Conservation (phyloP, 192 early-diverging fungal species). For the Geranomyces variabilis region DNA sequence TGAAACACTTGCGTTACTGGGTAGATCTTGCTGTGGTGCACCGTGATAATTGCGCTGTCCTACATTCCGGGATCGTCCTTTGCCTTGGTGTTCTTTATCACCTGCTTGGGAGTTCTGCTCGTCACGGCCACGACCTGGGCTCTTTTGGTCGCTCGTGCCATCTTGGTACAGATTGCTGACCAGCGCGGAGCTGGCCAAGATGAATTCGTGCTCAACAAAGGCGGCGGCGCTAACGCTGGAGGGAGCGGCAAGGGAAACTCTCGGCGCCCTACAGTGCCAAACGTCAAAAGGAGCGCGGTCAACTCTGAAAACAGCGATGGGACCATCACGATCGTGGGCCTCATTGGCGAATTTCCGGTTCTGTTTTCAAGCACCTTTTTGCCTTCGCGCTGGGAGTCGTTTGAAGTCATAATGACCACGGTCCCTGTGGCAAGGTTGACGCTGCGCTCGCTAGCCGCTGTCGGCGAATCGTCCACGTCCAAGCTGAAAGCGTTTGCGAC, state of each 20-base stretch:
- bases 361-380: neutral
- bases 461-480: neutral
- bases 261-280: too few relatives aligned
- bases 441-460: neutral
- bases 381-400: constrained; percentile 8
- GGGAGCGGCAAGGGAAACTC: too few relatives aligned
- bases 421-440: constrained; percentile 3
- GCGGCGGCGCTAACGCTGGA: too few relatives aligned
- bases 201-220: too few relatives aligned
- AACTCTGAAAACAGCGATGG: too few relatives aligned
- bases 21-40: constrained; percentile 30
- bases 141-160: neutral
- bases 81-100: constrained; percentile 3
- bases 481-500: neutral
- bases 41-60: constrained; percentile 15
- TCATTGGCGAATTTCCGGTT: neutral
- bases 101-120: constrained; percentile 16
- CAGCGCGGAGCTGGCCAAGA: neutral
- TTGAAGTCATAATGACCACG: neutral
- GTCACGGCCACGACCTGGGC: constrained; percentile 25
- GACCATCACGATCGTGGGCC: neutral
- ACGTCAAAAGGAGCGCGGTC: too few relatives aligned
- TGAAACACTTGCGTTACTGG: too few relatives aligned
- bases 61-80: neutral
- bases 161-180: too few relatives aligned